Conservation (phyloP, 768 basidiomycete genomes). For the Leccinum subgranulosum region DNA sequence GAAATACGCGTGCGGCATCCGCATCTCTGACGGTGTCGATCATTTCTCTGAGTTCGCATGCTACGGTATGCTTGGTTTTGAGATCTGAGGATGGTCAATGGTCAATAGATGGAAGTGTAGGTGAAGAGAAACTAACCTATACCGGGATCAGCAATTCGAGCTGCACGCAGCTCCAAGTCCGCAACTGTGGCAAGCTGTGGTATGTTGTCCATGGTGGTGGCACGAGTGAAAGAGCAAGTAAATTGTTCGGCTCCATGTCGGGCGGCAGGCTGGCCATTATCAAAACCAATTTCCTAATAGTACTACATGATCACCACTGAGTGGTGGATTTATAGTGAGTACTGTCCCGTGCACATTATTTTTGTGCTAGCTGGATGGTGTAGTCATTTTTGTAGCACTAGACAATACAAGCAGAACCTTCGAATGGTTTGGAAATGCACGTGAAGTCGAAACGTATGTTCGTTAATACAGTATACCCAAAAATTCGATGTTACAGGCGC, state of each 20-base stretch:
- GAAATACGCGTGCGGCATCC: conserved; percentile 67
- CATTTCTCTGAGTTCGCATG: conserved; percentile 76
- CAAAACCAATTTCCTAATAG: no score
- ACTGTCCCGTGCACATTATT: no score
- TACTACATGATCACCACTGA: no score
- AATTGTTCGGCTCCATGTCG: conserved; percentile 25
- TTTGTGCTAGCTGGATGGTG: no score
- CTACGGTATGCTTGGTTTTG: conserved; percentile 64
- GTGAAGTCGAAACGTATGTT: no score
- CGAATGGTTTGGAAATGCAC: no score
- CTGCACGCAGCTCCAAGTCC: conserved; percentile 70
- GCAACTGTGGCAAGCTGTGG: conserved; percentile 44
- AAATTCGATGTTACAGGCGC: no score
- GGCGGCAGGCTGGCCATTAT: neutral
- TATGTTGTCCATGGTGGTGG: conserved; percentile 39
- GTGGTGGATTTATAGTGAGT: no score
- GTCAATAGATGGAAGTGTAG: neutral
- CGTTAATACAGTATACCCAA: no score
- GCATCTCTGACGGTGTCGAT: conserved; percentile 76
- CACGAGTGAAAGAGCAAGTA: neutral
- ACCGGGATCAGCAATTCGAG: conserved; percentile 71
- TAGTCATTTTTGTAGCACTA: no score
- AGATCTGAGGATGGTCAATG: conserved; percentile 47
- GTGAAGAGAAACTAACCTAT: conserved; percentile 46
- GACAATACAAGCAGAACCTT: no score